Base-by-base conservation (phyloP, 805 yeast genomes). In the Kuraishia hungarica region DNA sequence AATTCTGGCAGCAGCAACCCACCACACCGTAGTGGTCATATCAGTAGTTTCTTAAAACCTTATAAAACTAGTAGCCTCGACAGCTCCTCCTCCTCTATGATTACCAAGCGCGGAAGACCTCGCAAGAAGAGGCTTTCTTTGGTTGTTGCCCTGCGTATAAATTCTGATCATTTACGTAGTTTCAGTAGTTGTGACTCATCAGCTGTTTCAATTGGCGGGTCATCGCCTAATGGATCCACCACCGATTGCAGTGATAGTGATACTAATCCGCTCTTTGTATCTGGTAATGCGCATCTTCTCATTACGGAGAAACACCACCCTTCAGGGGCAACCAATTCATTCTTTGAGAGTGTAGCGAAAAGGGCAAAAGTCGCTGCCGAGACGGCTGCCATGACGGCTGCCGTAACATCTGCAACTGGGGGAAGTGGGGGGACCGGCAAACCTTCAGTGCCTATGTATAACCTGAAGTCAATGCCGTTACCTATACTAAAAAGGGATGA, bases 401-500 rank as follows among this genome's bases (percentile, higher is more conserved):
- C 29, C 10, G 10, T 10, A 6, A 26, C 10, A 10, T 26, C 8
- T 26, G 19, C 21, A 23, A 19, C 11, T n/a, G 39, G 6, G 4
- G 17, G 17, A n/a, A 28, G 21, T 39, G 22, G 24, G n/a, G n/a
- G n/a, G n/a, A n/a, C n/a, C n/a, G 11, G 21, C 48, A 47, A 47
- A 13, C 11, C 49, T 20, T 11, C 49, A 6, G 23, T 19, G 19
- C 49, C 24, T 8, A 13, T 47, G 13, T 22, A 15, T 4, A 35
- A 51, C 29, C 19, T 51, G 29, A 68, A 67, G 52, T 67, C 63
- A 28, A 61, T 77, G 51, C 59, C 60, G 1, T 71, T 74, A 2
- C 75, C 75, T 0, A 51, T 54, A 1, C 51, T 78, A 2, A 56
- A 59, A 2, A 60, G 61, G 22, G 61, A 64, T 1, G 63, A 64